Evolutionary conservation across 2,329 filamentous ascomycete species (phyloP).

Genomic region (Fusarium irregulare): DNA sequence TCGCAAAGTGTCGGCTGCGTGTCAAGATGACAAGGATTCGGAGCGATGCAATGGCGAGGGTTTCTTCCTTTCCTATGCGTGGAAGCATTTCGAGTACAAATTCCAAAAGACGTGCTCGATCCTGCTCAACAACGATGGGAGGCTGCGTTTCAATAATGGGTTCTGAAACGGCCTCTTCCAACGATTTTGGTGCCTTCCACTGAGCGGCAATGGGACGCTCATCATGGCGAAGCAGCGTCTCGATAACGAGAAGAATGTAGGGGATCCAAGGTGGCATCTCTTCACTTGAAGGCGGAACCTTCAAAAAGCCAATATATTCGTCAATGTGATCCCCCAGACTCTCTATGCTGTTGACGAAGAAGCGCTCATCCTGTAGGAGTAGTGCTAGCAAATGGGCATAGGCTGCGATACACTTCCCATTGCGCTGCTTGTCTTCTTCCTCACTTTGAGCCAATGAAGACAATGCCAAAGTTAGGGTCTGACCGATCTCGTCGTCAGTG

Average conservation of each 20-base stretch:
- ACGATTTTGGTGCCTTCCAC: constrained; percentile 70
- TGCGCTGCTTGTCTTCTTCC: constrained; percentile 73
- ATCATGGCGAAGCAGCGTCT: constrained; percentile 90
- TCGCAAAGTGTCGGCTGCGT: constrained; percentile 78
- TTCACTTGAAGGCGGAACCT: constrained; percentile 74
- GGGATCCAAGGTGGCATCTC: constrained; percentile 93
- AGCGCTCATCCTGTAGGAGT: constrained; percentile 82
- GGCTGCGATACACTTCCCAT: constrained; percentile 75
- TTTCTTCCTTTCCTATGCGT: constrained; percentile 86
- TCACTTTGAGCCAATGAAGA: constrained; percentile 74
- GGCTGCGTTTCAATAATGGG: constrained; percentile 71
- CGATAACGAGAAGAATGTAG: constrained; percentile 88
- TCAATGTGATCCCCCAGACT: constrained; percentile 81
- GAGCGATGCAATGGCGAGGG: constrained; percentile 83
- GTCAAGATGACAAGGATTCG: constrained; percentile 90
- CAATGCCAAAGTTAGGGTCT: constrained; percentile 85
- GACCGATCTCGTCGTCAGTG: constrained; percentile 77
- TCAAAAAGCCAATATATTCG: constrained; percentile 82
- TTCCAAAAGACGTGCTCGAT: constrained; percentile 78
- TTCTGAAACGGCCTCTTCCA: constrained; percentile 61
- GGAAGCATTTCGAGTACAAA: constrained; percentile 86
- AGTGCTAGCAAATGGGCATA: constrained; percentile 93
- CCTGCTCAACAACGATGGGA: constrained; percentile 66
- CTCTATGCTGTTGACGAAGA: constrained; percentile 81
- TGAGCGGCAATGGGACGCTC: constrained; percentile 79